phyloP scores from a whole-genome alignment of 2,329 filamentous ascomycete genomes.

The Chaetomiaceae sp. region DNA sequence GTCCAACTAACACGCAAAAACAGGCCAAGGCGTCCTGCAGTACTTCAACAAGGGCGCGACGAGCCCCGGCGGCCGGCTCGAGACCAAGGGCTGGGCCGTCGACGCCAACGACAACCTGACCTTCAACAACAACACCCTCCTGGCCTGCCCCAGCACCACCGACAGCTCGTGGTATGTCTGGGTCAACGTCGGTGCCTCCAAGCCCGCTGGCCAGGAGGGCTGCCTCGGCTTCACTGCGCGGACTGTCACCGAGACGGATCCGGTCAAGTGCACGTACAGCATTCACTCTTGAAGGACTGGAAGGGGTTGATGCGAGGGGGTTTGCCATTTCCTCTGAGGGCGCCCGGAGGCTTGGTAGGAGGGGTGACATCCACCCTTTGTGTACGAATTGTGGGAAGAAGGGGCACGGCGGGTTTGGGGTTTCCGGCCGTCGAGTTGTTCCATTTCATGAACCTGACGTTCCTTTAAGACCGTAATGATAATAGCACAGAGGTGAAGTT shows the following conservation, averaged over 20 bases:
- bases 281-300: background rate
- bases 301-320: too few relatives aligned
- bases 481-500: too few relatives aligned
- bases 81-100: constrained; percentile 46
- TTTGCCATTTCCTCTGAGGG: too few relatives aligned
- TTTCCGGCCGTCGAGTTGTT: too few relatives aligned
- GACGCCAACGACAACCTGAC: constrained; percentile 41
- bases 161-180: constrained; percentile 41
- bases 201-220: constrained; percentile 35
- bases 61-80: constrained; percentile 35
- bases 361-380: too few relatives aligned
- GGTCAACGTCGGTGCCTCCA: constrained; percentile 30
- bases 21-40: constrained; percentile 46
- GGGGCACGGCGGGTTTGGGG: too few relatives aligned
- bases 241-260: constrained; percentile 28
- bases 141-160: constrained; percentile 47
- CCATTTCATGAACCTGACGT: too few relatives aligned
- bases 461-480: too few relatives aligned
- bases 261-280: constrained; percentile 29
- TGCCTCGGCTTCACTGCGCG: constrained; percentile 37
- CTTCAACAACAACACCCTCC: constrained; percentile 41
- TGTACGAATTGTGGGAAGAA: too few relatives aligned
- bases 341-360: too few relatives aligned
- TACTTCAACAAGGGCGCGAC: constrained; percentile 45
- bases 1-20: background rate